A percentile compares a stretch with the other conserved stretches of the same genome.
Conservation (phyloP, 352 stramenopile species). For the Phytopythium litorale region DNA sequence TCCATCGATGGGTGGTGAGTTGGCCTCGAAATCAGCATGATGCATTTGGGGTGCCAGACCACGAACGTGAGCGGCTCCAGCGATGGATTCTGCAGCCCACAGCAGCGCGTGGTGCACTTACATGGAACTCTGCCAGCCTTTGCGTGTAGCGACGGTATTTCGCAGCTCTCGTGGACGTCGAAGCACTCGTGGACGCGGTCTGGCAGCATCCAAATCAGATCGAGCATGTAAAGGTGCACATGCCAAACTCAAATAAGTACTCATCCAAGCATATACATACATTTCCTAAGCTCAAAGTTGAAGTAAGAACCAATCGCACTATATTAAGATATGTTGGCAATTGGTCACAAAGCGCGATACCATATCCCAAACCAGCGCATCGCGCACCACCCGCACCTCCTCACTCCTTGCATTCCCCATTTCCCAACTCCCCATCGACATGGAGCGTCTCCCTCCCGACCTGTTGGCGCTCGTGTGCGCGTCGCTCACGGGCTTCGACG, state of each 20-base stretch:
- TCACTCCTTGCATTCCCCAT: neutral
- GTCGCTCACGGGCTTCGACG: conserved; percentile 4
- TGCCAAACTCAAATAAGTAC: neutral
- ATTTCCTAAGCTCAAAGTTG: neutral
- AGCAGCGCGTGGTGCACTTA: too few species aligned
- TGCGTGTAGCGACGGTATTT: too few species aligned
- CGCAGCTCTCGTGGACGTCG: too few species aligned
- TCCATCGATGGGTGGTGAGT: too few species aligned
- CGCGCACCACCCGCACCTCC: neutral
- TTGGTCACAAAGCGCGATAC: neutral
- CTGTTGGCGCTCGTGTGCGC: conserved; percentile 1
- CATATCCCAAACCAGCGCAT: neutral
- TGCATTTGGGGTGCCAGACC: too few species aligned
- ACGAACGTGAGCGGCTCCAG: too few species aligned
- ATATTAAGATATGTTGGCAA: neutral
- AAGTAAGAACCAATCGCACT: neutral
- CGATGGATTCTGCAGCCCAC: too few species aligned
- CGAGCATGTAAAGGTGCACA: neutral
- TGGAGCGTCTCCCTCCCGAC: conserved; percentile 4
- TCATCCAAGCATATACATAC: neutral
- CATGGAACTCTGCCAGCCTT: too few species aligned
- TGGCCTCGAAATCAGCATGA: too few species aligned
- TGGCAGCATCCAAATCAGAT: neutral
- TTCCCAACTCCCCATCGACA: neutral
- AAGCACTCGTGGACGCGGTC: too few species aligned